A percentile compares a stretch with the other conserved stretches of the same genome.
Conservation (phyloP, 805 yeast genomes). For the Lipomyces japonicus region DNA sequence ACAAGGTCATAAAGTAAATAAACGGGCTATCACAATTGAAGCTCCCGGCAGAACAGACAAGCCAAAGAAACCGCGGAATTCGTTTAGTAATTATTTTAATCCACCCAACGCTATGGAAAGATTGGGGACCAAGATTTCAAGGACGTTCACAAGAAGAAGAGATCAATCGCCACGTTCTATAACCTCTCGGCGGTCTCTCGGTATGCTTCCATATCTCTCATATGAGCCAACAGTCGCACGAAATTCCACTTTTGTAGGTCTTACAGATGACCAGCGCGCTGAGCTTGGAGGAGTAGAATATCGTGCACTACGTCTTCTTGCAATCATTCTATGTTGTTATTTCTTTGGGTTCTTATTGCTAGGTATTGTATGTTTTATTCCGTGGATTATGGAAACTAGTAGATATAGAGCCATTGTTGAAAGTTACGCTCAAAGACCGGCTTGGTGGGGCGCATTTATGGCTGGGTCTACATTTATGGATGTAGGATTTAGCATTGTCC, state of each 20-base stretch:
- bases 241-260: conserved; percentile 82
- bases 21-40: conserved; percentile 51
- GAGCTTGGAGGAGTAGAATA: conserved; percentile 98
- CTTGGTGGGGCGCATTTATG: conserved; percentile 94
- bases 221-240: conserved; percentile 91
- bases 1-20: conserved; percentile 30
- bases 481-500: conserved; percentile 76
- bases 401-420: conserved; percentile 47
- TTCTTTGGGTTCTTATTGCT: conserved; percentile 74
- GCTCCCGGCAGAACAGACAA: conserved; percentile 25
- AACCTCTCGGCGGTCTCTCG: conserved; percentile 39
- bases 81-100: conserved; percentile 5
- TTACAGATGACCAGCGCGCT: conserved; percentile 79
- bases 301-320: conserved; percentile 74
- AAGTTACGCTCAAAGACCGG: conserved; percentile 60
- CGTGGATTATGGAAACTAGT: conserved; percentile 51
- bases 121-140: conserved; percentile 17
- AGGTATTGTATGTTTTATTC: conserved; percentile 45
- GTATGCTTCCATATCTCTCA: conserved; percentile 64
- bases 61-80: conserved; percentile 3
- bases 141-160: conserved; percentile 14
- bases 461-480: conserved; percentile 78
- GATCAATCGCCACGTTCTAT: conserved; percentile 18
- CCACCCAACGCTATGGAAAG: conserved; percentile 19
- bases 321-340: conserved; percentile 59